phyloP scores from a whole-genome alignment of 2,329 filamentous ascomycete genomes.

The Trichoderma afroharzianum region DNA sequence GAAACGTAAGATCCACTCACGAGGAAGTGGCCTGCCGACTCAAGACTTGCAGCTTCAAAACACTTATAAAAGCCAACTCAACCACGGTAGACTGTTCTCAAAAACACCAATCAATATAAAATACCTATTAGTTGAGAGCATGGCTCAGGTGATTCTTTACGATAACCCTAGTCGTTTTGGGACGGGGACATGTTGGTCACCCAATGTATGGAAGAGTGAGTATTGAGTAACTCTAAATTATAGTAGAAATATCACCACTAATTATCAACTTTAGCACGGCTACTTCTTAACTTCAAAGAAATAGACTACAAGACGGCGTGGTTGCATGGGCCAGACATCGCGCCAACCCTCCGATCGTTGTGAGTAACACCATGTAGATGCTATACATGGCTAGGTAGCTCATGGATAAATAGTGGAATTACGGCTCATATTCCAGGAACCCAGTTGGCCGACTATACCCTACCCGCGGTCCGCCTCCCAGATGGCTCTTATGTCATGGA shows the following conservation, averaged over 20 bases:
- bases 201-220: not conserved
- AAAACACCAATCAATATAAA: not conserved
- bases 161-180: not conserved
- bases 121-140: not conserved
- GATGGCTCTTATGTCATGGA: not conserved
- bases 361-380: not conserved
- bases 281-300: not conserved
- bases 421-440: not conserved
- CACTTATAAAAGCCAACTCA: not conserved
- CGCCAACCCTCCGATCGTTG: not conserved
- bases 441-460: not conserved
- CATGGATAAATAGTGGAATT: not conserved
- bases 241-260: not conserved
- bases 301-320: not conserved
- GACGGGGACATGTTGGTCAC: not conserved
- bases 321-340: not conserved
- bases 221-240: fast-evolving
- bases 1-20: no score
- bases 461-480: not conserved
- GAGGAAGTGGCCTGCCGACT: not conserved
- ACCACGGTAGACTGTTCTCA: not conserved
- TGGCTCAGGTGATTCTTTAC: not conserved
- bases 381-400: not conserved
- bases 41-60: not conserved
- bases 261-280: not conserved